These are phyloP conservation scores for Paragyromitra xinjiangensis DNA, from an alignment of 495 filamentous ascomycete species.

Conservation along the genomic window DNA sequence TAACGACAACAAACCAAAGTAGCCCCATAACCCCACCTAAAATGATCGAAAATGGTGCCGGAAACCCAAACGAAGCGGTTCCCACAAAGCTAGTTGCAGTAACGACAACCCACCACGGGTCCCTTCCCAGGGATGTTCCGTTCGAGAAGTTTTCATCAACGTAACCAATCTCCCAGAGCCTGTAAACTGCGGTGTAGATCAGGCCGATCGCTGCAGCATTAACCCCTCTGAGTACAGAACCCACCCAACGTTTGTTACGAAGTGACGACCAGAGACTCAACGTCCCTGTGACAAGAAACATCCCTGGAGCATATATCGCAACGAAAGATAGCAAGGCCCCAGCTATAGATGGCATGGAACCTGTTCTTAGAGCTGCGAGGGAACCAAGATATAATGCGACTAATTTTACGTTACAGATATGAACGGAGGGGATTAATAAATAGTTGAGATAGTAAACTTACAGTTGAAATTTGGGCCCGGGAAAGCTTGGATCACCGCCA, in stretches of 20 bases:
- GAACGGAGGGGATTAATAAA: constrained; percentile 59
- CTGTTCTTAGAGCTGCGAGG: constrained; percentile 29
- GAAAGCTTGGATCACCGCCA: constrained; percentile 81
- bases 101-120: constrained; percentile 77
- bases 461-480: constrained; percentile 89
- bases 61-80: constrained; percentile 68
- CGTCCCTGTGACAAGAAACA: constrained; percentile 70
- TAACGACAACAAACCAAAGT: constrained; percentile 72
- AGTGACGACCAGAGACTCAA: constrained; percentile 74
- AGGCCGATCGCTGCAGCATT: constrained; percentile 79
- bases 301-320: constrained; percentile 76
- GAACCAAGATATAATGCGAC: constrained; percentile 57
- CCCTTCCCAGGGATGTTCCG: constrained; percentile 60
- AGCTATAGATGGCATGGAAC: constrained; percentile 60
- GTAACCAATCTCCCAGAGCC: constrained; percentile 79
- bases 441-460: background rate
- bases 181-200: constrained; percentile 82
- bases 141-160: constrained; percentile 65
- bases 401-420: constrained; percentile 50
- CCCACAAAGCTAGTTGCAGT: constrained; percentile 70
- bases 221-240: constrained; percentile 70
- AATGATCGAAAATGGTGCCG: constrained; percentile 68
- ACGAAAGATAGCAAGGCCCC: constrained; percentile 67
- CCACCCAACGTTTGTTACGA: constrained; percentile 65
- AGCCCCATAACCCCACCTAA: constrained; percentile 70